Conservation (phyloP, 768 basidiomycete genomes). For the Pholiota conissans region DNA sequence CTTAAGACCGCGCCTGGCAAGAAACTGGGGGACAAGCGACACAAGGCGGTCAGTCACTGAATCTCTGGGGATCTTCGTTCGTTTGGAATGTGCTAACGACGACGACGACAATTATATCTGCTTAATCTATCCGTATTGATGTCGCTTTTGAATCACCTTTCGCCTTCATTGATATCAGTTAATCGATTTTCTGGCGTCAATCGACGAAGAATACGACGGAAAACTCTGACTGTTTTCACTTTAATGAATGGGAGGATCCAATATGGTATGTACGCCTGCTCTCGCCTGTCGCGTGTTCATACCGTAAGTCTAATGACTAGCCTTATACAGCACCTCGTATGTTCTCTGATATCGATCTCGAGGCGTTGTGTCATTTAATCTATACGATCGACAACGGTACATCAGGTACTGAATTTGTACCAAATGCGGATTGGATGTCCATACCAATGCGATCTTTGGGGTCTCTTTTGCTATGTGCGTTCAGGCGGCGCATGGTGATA, state of each 20-base stretch:
- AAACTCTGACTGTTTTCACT: slow-evolving; percentile 7
- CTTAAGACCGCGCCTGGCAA: slow-evolving; percentile 80
- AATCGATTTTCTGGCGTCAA: slow-evolving; percentile 57
- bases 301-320: not conserved
- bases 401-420: not conserved
- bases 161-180: slow-evolving; percentile 43
- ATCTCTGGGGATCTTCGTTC: not conserved
- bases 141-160: not conserved
- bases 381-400: not conserved
- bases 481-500: not conserved
- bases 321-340: not conserved
- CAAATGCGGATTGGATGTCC: not conserved
- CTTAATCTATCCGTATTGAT: not conserved
- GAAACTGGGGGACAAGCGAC: slow-evolving; percentile 66
- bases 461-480: not conserved
- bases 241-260: not conserved
- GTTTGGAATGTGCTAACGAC: not conserved
- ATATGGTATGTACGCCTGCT: not conserved
- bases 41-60: slow-evolving; percentile 54
- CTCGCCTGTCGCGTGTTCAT: not conserved
- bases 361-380: not conserved
- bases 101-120: not conserved
- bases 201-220: slow-evolving; percentile 51
- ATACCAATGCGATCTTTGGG: not conserved
- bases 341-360: not conserved